These are phyloP conservation scores for Ganoderma lingzhi DNA, from an alignment of 1,284 basidiomycete species.

Conservation along the genomic window DNA sequence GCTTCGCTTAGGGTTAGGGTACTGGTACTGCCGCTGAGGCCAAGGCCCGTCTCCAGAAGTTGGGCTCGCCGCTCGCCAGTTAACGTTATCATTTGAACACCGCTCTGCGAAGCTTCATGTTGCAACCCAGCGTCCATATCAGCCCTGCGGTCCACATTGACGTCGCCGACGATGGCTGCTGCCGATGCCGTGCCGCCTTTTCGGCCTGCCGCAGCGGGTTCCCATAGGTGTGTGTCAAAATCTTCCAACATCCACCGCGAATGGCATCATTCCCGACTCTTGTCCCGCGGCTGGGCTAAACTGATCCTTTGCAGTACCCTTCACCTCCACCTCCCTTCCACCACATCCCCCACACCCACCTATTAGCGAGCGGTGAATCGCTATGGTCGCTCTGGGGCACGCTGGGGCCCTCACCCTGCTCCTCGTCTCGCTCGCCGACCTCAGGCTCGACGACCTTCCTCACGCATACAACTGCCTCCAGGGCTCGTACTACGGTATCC, in stretches of 20 bases:
- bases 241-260: not conserved
- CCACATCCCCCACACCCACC: not conserved
- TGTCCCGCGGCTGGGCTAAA: not conserved
- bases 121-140: not conserved
- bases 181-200: not conserved
- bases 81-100: not conserved
- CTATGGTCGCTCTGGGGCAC: slow-evolving; percentile 12
- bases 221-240: slow-evolving; percentile 1
- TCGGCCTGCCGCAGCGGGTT: not conserved
- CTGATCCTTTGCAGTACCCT: not conserved
- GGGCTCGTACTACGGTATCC: slow-evolving; percentile 21
- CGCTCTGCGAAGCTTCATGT: not conserved
- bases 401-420: slow-evolving; percentile 21
- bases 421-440: slow-evolving; percentile 20
- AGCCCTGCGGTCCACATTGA: not conserved
- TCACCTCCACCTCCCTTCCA: not conserved
- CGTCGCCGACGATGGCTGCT: not conserved
- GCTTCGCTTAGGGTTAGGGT: not conserved
- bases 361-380: not conserved
- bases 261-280: slow-evolving; percentile 1
- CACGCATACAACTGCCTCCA: slow-evolving; percentile 20
- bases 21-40: no score
- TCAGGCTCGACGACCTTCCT: slow-evolving; percentile 7
- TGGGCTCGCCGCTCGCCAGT: not conserved
- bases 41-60: not conserved